These are phyloP conservation scores for Escovopsis sp. DNA, from an alignment of 2,329 filamentous ascomycete genomes.

Conservation along the genomic window DNA sequence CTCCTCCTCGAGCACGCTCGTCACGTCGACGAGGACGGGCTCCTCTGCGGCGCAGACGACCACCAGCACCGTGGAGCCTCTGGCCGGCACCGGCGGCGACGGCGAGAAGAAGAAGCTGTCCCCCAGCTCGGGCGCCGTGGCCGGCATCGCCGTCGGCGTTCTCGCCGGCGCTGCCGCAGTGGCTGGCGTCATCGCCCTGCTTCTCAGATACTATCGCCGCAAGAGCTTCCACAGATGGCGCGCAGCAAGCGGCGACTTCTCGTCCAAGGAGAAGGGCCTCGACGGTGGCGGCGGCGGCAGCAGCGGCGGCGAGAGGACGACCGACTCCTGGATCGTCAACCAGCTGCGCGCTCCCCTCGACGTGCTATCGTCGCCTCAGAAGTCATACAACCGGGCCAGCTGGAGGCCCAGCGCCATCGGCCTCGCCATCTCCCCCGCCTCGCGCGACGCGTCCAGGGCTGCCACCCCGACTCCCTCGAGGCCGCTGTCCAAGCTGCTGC, in stretches of 20 bases:
- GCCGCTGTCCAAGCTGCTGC: conserved; percentile 29
- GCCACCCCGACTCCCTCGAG: conserved; percentile 12
- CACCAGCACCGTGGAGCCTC: conserved; percentile 3
- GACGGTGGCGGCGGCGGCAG: conserved; percentile 15
- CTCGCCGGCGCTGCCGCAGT: conserved; percentile 31
- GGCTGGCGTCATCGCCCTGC: conserved; percentile 31
- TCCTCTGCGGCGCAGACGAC: conserved; percentile 1
- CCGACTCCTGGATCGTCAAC: conserved; percentile 14
- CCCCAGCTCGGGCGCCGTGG: conserved; percentile 31
- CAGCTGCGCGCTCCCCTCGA: conserved; percentile 11
- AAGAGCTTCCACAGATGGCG: conserved; percentile 18
- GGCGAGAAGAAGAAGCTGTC: conserved; percentile 1
- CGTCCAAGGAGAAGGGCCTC: conserved; percentile 23
- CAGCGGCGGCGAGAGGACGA: conserved; percentile 4
- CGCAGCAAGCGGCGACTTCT: neutral
- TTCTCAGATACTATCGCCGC: conserved; percentile 27
- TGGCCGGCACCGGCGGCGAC: neutral
- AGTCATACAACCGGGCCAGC: conserved; percentile 15
- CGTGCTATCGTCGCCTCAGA: conserved; percentile 9
- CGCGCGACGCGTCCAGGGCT: conserved; percentile 10
- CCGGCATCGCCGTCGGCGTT: conserved; percentile 42
- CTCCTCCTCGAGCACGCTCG: neutral
- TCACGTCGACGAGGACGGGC: conserved; percentile 1
- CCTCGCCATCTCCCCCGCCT: conserved; percentile 26
- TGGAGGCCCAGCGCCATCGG: conserved; percentile 27